Evolutionary conservation across 306 rosid species (phyloP).

Genomic region (Dryas drummondii): DNA sequence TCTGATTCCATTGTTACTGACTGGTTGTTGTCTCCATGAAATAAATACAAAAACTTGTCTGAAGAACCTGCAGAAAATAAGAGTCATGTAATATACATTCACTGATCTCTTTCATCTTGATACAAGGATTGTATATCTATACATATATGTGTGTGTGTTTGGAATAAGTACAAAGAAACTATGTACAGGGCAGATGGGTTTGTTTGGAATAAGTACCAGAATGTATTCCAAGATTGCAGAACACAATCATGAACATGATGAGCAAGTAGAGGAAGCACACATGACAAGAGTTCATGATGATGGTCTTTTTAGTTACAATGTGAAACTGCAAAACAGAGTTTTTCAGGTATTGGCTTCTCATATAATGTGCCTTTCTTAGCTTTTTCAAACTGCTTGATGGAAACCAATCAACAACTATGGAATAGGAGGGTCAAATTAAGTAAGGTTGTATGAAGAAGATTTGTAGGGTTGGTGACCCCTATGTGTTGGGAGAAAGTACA

Average conservation of each 20-base stretch:
- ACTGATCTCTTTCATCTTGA: too few relatives aligned
- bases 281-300: conserved; percentile 36
- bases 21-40: conserved; percentile 31
- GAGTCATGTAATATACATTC: background rate
- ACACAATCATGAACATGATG: conserved; percentile 23
- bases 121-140: too few relatives aligned
- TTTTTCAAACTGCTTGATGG: background rate
- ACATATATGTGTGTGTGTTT: too few relatives aligned
- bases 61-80: conserved; percentile 26
- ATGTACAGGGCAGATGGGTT: background rate
- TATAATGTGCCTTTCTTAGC: too few relatives aligned
- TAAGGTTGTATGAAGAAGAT: background rate
- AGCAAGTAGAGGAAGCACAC: conserved; percentile 37
- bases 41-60: conserved; percentile 14
- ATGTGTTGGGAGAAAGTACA: background rate
- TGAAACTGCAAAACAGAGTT: background rate
- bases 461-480: background rate
- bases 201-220: conserved; percentile 31
- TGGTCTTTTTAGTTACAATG: conserved; percentile 14
- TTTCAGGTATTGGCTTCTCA: background rate
- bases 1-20: conserved; percentile 28
- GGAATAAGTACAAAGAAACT: background rate
- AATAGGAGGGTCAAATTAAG: background rate
- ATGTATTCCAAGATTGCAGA: conserved; percentile 34
- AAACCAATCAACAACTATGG: background rate